Evolutionary conservation across 2,329 filamentous ascomycete species (phyloP).

Genomic region (Colletotrichum magnum): DNA sequence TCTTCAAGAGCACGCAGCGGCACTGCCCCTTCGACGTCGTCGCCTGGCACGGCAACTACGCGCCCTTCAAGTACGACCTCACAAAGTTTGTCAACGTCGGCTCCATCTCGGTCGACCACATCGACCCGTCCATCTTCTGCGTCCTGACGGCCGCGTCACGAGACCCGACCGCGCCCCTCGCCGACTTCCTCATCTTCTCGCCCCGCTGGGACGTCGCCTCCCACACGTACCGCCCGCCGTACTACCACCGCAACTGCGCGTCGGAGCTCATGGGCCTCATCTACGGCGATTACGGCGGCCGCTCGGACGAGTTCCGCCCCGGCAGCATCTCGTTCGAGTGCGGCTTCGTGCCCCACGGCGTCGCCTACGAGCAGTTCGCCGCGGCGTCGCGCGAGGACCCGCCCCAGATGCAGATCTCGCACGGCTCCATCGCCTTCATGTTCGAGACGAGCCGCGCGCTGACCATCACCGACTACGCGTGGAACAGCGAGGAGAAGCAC

Average conservation of each 20-base stretch:
- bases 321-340: conserved; percentile 59
- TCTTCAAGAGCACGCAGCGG: conserved; percentile 72
- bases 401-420: conserved; percentile 60
- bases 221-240: conserved; percentile 75
- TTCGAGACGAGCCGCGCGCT: conserved; percentile 67
- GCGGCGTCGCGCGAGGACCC: conserved; percentile 62
- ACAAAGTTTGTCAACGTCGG: conserved; percentile 72
- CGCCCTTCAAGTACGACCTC: conserved; percentile 70
- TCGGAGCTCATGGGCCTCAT: conserved; percentile 71
- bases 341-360: conserved; percentile 63
- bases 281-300: conserved; percentile 49
- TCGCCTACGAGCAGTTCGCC: conserved; percentile 60
- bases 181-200: conserved; percentile 78
- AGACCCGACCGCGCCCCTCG: conserved; percentile 67
- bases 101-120: conserved; percentile 73
- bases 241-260: conserved; percentile 74
- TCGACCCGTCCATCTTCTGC: conserved; percentile 76
- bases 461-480: conserved; percentile 70
- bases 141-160: conserved; percentile 73
- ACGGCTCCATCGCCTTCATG: conserved; percentile 65
- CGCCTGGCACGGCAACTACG: conserved; percentile 80
- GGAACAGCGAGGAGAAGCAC: conserved; percentile 53
- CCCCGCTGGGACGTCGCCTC: conserved; percentile 75
- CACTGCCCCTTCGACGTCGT: conserved; percentile 81
- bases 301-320: conserved; percentile 60